phyloP scores from a whole-genome alignment of 495 filamentous ascomycete genomes.

The Bombardia bombarda region DNA sequence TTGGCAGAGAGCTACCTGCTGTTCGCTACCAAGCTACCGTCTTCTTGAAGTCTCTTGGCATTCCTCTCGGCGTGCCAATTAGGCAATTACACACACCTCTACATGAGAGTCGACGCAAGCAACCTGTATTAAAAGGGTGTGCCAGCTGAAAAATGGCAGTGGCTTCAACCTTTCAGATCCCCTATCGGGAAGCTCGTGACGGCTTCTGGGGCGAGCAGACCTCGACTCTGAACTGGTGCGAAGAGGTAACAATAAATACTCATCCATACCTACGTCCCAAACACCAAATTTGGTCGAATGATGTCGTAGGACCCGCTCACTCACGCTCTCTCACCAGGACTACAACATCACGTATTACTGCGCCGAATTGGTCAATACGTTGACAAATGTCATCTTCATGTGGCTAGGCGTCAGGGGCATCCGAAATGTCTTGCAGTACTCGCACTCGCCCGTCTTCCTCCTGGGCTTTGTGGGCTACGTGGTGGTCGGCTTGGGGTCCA shows the following conservation, averaged over 20 bases:
- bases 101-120: no score
- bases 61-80: no score
- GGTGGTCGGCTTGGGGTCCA: slow-evolving; percentile 72
- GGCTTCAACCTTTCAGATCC: slow-evolving; percentile 34
- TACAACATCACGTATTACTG: slow-evolving; percentile 42
- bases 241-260: slow-evolving; percentile 58
- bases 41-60: no score
- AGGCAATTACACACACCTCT: no score
- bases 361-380: slow-evolving; percentile 44
- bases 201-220: slow-evolving; percentile 84
- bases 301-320: slow-evolving; percentile 5
- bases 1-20: no score
- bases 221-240: slow-evolving; percentile 88
- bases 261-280: no score
- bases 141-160: slow-evolving; percentile 14
- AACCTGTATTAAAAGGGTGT: not conserved
- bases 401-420: slow-evolving; percentile 66
- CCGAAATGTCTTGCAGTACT: slow-evolving; percentile 56
- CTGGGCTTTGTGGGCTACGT: slow-evolving; percentile 68
- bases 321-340: slow-evolving; percentile 20
- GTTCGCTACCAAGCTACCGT: no score
- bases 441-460: slow-evolving; percentile 66
- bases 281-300: no score
- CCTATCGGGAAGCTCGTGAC: slow-evolving; percentile 58
- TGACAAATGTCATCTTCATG: slow-evolving; percentile 79